Evolutionary conservation across 352 stramenopile genomes (phyloP).

Genomic region (Phytophthora melonis): DNA sequence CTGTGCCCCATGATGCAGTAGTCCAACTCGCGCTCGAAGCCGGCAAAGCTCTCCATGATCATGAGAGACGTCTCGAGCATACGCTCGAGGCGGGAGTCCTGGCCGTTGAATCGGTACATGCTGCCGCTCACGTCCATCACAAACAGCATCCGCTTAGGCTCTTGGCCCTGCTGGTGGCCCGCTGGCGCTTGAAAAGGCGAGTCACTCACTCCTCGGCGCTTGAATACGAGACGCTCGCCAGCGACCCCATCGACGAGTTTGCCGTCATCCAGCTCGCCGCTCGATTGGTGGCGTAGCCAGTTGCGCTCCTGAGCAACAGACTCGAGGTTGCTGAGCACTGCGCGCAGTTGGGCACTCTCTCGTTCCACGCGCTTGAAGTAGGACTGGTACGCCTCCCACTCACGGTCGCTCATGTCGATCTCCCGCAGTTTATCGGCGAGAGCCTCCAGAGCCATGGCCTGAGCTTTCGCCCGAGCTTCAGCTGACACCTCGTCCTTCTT

Average conservation of each 20-base stretch:
- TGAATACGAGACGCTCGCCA: conserved; percentile 94
- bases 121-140: conserved; percentile 94
- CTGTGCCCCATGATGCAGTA: conserved; percentile 95
- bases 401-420: conserved; percentile 89
- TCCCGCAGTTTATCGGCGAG: conserved; percentile 73
- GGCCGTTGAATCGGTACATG: conserved; percentile 96
- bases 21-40: conserved; percentile 91
- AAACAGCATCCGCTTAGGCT: conserved; percentile 91
- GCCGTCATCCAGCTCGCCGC: conserved; percentile 96
- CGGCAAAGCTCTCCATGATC: conserved; percentile 96
- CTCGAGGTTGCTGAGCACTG: conserved; percentile 87
- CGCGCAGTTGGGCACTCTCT: conserved; percentile 81
- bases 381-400: conserved; percentile 82
- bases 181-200: conserved; percentile 49
- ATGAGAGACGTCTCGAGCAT: conserved; percentile 95
- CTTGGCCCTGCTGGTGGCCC: conserved; percentile 28
- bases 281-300: conserved; percentile 94
- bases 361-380: conserved; percentile 80
- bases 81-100: conserved; percentile 92
- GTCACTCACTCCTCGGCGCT: conserved; percentile 86
- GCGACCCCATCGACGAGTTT: conserved; percentile 95
- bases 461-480: conserved; percentile 71
- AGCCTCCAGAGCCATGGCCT: conserved; percentile 78
- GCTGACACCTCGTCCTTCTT: conserved; percentile 95
- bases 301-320: conserved; percentile 85